Evolutionary conservation across 352 stramenopile genomes (phyloP).

Genomic region (Pythium sukuiense): DNA sequence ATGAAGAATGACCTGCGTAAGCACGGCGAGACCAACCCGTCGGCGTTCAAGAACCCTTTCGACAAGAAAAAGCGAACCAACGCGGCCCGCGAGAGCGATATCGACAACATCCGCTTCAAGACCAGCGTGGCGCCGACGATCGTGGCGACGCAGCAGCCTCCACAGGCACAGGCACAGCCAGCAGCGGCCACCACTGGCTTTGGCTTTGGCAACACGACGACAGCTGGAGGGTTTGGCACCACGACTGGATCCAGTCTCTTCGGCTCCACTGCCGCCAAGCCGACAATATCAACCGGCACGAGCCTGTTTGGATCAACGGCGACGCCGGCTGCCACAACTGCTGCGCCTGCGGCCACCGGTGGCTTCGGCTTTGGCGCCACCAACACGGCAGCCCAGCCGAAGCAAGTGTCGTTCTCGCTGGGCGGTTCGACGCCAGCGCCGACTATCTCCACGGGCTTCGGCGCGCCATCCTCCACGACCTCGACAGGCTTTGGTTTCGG

Average conservation of each 20-base stretch:
- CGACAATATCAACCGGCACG: conserved; percentile 22
- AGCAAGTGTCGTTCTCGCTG: conserved; percentile 65
- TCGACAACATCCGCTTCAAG: conserved; percentile 80
- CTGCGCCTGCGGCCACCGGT: conserved; percentile 15
- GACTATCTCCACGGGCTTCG: conserved; percentile 15
- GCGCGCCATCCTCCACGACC: conserved; percentile 2
- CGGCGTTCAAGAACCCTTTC: conserved; percentile 72
- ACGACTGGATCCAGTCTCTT: conserved; percentile 23
- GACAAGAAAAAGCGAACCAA: conserved; percentile 76
- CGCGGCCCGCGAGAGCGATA: conserved; percentile 41
- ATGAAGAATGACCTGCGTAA: conserved; percentile 61
- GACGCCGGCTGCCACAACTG: conserved; percentile 13
- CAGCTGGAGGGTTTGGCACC: conserved; percentile 19
- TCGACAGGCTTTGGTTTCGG: conserved; percentile 27
- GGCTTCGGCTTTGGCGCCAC: conserved; percentile 44
- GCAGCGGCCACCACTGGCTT: conserved; percentile 32
- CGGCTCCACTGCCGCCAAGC: conserved; percentile 9
- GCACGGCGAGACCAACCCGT: conserved; percentile 60
- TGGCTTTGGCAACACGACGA: conserved; percentile 39
- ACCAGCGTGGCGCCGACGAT: conserved; percentile 74
- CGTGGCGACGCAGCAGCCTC: conserved; percentile 31
- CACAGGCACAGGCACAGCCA: conserved; percentile 23
- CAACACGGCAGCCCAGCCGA: conserved; percentile 31
- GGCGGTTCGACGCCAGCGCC: conserved; percentile 17
- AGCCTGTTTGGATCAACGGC: conserved; percentile 22